Conservation (phyloP, 257 asterid species). For the Nicotiana paniculata region DNA sequence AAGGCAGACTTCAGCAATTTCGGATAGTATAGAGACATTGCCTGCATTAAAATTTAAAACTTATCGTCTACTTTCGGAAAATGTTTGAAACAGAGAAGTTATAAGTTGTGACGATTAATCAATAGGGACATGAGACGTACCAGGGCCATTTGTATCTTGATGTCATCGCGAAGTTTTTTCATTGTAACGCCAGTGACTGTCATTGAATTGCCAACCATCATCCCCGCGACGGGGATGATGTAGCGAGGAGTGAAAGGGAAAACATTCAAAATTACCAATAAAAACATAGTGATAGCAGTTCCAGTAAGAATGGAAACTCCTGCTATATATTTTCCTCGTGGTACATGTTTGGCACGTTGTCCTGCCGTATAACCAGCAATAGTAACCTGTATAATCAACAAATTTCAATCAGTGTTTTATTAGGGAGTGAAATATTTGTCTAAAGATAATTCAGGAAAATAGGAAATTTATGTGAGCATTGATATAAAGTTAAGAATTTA, state of each 20-base stretch:
- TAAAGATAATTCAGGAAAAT: too few species aligned
- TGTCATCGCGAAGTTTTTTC: constrained; percentile 87
- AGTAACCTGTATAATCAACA: constrained; percentile 33
- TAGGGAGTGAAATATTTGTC: too few species aligned
- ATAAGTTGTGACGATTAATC: too few species aligned
- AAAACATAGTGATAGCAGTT: constrained; percentile 57
- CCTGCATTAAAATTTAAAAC: background rate
- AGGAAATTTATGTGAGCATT: too few species aligned
- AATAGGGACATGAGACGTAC: constrained; percentile 19
- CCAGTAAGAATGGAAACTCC: constrained; percentile 77
- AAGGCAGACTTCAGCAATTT: background rate
- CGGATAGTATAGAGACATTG: background rate
- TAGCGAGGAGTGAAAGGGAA: constrained; percentile 88
- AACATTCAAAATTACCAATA: constrained; percentile 50
- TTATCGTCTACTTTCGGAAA: too few species aligned
- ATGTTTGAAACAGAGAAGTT: too few species aligned
- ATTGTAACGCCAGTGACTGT: constrained; percentile 91
- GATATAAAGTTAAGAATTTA: too few species aligned
- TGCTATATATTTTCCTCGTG: constrained; percentile 70
- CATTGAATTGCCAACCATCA: constrained; percentile 97
- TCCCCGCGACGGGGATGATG: constrained; percentile 84
- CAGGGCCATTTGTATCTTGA: constrained; percentile 64
- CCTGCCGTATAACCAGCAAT: constrained; percentile 93
- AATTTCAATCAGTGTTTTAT: background rate
- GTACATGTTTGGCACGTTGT: constrained; percentile 86